A percentile compares a stretch with the other conserved stretches of the same genome.
These are phyloP conservation scores for Nicotiana knightiana DNA, from an alignment of 257 asterid genomes.

Conservation along the genomic window DNA sequence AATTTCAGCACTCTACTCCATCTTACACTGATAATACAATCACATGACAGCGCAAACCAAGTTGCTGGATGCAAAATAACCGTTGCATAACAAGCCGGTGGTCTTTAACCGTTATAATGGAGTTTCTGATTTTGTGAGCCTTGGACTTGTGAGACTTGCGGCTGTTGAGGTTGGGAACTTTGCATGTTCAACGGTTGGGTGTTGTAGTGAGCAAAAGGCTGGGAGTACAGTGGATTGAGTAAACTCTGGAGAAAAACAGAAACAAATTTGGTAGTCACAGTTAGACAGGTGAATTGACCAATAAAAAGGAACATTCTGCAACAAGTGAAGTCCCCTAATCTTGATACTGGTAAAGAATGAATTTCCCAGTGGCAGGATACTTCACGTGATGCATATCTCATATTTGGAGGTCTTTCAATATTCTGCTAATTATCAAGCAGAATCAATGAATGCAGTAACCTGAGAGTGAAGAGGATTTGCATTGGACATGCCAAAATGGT, in stretches of 20 bases:
- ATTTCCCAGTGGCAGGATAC: background rate
- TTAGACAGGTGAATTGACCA: background rate
- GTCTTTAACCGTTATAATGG: conserved; percentile 64
- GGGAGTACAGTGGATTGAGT: conserved; percentile 76
- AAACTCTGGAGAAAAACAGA: conserved; percentile 40
- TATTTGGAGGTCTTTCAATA: background rate
- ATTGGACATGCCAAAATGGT: conserved; percentile 58
- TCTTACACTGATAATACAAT: conserved; percentile 29
- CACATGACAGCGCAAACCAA: conserved; percentile 51
- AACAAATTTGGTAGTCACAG: background rate
- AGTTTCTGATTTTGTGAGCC: conserved; percentile 71
- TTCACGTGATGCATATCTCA: background rate
- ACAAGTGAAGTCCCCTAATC: background rate
- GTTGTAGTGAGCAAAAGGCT: conserved; percentile 75
- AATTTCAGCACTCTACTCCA: conserved; percentile 31
- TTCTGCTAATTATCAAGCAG: background rate
- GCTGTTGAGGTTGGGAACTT: conserved; percentile 63
- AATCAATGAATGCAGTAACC: conserved; percentile 29
- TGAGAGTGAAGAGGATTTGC: conserved; percentile 75
- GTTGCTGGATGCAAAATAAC: conserved; percentile 42
- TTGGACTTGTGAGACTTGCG: conserved; percentile 57
- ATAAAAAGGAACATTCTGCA: background rate
- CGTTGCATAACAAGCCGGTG: background rate
- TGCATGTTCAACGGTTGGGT: conserved; percentile 59
- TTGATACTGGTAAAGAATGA: background rate